A percentile compares a stretch with the other conserved stretches of the same genome.
Conservation (phyloP, 2,329 filamentous ascomycete species). For the Geosmithia flava region DNA sequence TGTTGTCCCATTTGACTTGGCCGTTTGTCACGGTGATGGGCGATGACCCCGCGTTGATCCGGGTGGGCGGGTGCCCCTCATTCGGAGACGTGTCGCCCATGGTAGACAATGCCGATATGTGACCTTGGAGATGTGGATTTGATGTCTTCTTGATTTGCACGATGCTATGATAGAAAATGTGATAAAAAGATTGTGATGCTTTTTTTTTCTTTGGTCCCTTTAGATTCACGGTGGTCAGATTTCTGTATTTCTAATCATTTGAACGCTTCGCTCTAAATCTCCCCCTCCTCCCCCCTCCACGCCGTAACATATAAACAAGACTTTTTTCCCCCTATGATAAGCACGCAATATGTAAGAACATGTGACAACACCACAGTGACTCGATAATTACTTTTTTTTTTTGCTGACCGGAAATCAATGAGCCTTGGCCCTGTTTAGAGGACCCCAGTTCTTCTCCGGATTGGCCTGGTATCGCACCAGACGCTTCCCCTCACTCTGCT, state of each 20-base stretch:
- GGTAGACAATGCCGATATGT: background rate
- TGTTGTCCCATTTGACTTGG: slow-evolving; percentile 14
- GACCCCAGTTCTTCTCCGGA: slow-evolving; percentile 88
- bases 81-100: background rate
- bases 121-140: no score
- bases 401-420: background rate
- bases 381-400: no score
- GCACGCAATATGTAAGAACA: background rate
- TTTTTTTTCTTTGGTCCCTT: no score
- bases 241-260: no score
- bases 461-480: slow-evolving; percentile 84
- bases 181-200: no score
- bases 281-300: background rate
- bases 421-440: slow-evolving; percentile 36
- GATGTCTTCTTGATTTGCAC: no score
- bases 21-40: slow-evolving; percentile 4
- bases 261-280: no score
- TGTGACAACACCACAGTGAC: background rate
- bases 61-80: background rate
- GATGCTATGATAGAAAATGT: no score
- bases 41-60: background rate
- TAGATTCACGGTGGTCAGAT: no score
- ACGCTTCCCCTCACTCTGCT: slow-evolving; percentile 51
- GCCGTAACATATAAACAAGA: background rate
- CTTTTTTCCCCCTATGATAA: background rate